A percentile compares a stretch with the other conserved stretches of the same genome.
phyloP scores from a whole-genome alignment of 225 moss, liverwort and hornwort species.

The Sphagnum tenellum region DNA sequence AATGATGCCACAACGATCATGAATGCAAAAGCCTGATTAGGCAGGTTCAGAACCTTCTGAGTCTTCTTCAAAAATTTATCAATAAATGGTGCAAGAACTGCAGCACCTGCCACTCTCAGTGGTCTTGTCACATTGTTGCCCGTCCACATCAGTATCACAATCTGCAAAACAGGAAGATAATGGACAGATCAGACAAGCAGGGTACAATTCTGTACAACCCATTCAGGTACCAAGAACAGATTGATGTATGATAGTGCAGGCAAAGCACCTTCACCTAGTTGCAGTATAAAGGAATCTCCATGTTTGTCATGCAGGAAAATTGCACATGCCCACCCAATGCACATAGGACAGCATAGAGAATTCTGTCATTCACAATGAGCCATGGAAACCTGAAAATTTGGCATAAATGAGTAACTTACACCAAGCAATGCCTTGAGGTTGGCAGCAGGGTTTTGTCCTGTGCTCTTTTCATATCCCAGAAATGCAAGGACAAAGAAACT shows the following conservation, averaged over 20 bases:
- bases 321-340: too few species aligned
- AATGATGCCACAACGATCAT: constrained; percentile 94
- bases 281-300: too few species aligned
- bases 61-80: constrained; percentile 84
- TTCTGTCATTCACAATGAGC: too few species aligned
- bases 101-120: constrained; percentile 89
- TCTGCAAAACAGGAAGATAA: constrained; percentile 13
- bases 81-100: constrained; percentile 79
- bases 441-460: constrained; percentile 89
- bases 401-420: constrained; percentile 27
- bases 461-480: constrained; percentile 92
- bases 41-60: constrained; percentile 72
- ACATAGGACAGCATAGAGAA: too few species aligned
- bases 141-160: constrained; percentile 96
- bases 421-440: constrained; percentile 88
- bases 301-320: too few species aligned
- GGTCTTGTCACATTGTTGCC: constrained; percentile 97
- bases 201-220: too few species aligned
- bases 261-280: too few species aligned
- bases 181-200: too few species aligned
- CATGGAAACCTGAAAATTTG: too few species aligned
- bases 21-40: constrained; percentile 88
- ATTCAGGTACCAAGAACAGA: too few species aligned
- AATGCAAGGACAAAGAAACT: constrained; percentile 92
- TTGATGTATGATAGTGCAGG: too few species aligned